Evolutionary conservation across 257 asterid species (phyloP).

Genomic region (Rehmannia glutinosa): DNA sequence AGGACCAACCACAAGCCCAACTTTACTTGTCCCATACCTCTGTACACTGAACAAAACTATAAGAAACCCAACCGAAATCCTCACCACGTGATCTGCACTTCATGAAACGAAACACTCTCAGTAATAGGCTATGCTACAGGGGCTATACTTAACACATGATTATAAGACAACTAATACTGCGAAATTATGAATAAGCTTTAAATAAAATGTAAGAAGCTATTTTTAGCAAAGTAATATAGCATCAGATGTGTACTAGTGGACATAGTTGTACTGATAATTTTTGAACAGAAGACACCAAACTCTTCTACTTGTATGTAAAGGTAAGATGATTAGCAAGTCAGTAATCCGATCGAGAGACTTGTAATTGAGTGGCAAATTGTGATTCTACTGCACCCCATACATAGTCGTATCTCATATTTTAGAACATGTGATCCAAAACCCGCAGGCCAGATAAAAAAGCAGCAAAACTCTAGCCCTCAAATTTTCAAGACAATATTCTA

Average conservation of each 20-base stretch:
- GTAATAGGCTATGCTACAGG: conserved; percentile 7
- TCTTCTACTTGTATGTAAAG: background rate
- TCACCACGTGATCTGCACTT: conserved; percentile 89
- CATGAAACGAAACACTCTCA: conserved; percentile 31
- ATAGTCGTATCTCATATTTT: background rate
- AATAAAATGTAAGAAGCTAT: conserved; percentile 7
- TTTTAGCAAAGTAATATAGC: conserved; percentile 17
- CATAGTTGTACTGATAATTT: conserved; percentile 8
- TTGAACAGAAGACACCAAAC: background rate
- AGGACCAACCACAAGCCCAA: conserved; percentile 96
- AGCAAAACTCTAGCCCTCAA: background rate
- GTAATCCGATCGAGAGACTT: background rate
- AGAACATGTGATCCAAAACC: conserved; percentile 5
- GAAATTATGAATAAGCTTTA: conserved; percentile 3
- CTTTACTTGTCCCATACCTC: conserved; percentile 95
- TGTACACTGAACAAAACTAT: conserved; percentile 88
- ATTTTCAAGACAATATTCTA: conserved; percentile 7
- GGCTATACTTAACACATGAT: conserved; percentile 14
- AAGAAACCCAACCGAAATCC: conserved; percentile 84
- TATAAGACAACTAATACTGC: background rate
- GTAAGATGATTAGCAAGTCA: conserved; percentile 2
- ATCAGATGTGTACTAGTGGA: background rate
- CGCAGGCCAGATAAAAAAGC: conserved; percentile 4
- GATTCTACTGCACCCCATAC: background rate
- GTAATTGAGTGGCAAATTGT: conserved; percentile 3